Conservation (phyloP, 257 asterid genomes). For the Solanum microdontum region DNA sequence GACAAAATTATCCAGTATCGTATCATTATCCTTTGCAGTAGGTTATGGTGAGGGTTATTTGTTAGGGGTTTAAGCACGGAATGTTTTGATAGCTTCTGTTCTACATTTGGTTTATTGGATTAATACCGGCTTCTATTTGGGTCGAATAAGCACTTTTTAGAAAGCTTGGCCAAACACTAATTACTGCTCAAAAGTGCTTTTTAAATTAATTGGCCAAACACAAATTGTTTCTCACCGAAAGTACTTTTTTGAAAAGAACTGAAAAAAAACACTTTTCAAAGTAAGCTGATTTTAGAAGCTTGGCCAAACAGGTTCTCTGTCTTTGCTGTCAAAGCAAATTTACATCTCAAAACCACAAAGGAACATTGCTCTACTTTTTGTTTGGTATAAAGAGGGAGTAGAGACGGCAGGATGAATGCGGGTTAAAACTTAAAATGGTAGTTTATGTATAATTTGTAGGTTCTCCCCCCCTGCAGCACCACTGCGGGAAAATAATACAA, state of each 20-base stretch:
- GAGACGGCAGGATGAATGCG: neutral
- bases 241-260: neutral
- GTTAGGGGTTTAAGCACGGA: neutral
- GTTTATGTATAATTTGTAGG: neutral
- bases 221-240: neutral
- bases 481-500: neutral
- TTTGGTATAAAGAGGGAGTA: neutral
- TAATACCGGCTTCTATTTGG: neutral
- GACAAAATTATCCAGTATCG: neutral
- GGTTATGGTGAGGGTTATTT: neutral
- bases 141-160: neutral
- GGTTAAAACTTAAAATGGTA: neutral
- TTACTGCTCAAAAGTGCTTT: neutral
- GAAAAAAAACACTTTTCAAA: neutral
- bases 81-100: neutral
- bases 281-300: neutral
- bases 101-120: neutral
- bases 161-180: neutral
- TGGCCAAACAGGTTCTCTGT: neutral
- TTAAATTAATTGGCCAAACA: neutral
- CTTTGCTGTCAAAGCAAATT: neutral
- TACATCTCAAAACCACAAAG: neutral
- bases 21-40: neutral
- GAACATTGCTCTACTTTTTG: neutral
- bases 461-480: neutral